Conservation (phyloP, 73 alveolate species). For the Paramecium primaurelia region DNA sequence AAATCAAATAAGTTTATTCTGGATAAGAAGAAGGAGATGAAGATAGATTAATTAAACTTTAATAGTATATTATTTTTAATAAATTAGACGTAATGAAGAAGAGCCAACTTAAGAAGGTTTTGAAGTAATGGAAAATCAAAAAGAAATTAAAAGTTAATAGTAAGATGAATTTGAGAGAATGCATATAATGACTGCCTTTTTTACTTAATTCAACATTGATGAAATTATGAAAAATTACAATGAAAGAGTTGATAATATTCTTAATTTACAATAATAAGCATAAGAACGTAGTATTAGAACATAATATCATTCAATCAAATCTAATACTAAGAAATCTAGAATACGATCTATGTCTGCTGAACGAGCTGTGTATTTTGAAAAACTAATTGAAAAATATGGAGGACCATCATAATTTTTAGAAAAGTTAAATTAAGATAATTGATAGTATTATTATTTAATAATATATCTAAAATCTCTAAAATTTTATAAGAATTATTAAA, state of each 20-base stretch:
- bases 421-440: not conserved
- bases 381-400: conserved; percentile 37
- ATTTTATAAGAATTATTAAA: too few species aligned
- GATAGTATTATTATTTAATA: not conserved
- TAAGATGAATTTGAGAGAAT: conserved; percentile 39
- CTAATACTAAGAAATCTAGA: not conserved
- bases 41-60: not conserved
- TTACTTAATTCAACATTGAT: not conserved
- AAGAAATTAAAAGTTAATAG: not conserved
- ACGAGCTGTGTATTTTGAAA: conserved; percentile 38
- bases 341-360: conserved; percentile 25
- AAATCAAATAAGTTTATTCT: not conserved
- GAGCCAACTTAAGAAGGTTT: conserved; percentile 4
- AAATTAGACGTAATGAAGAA: conserved; percentile 25
- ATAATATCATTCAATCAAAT: not conserved
- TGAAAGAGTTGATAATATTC: not conserved
- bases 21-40: conserved; percentile 11
- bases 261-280: not conserved
- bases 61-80: not conserved
- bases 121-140: not conserved
- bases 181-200: not conserved
- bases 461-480: not conserved
- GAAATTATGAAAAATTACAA: not conserved
- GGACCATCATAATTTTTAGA: conserved; percentile 22
- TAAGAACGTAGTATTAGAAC: not conserved